Percentiles rank a stretch among this genome's conserved stretches.
phyloP scores from a whole-genome alignment of 129 eudicot species.

The Ambrosia artemisiifolia region DNA sequence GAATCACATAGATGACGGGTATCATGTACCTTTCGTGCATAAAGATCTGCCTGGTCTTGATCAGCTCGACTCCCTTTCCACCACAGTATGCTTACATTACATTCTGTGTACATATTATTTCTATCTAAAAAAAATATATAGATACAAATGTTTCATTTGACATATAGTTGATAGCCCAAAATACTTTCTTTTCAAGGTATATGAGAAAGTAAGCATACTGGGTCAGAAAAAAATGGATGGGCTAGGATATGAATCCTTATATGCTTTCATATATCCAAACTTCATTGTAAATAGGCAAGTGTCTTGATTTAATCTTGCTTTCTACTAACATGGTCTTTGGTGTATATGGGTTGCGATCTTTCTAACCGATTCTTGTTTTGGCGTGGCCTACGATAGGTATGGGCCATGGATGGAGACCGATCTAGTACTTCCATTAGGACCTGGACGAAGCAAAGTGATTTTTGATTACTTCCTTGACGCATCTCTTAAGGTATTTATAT shows the following conservation, averaged over 20 bases:
- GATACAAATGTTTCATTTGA: not conserved
- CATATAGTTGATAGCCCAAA: not conserved
- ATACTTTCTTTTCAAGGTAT: conserved; percentile 33
- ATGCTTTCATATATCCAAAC: conserved; percentile 91
- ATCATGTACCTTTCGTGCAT: conserved; percentile 92
- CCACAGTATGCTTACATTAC: conserved; percentile 45
- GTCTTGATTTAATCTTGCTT: not conserved
- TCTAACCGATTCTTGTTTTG: not conserved
- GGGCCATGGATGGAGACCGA: conserved; percentile 99
- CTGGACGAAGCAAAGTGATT: conserved; percentile 74
- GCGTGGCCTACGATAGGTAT: conserved; percentile 36
- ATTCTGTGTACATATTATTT: not conserved
- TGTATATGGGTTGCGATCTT: not conserved
- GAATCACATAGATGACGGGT: conserved; percentile 90
- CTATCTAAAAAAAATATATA: not conserved
- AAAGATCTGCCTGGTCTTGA: conserved; percentile 87
- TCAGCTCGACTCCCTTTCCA: conserved; percentile 67
- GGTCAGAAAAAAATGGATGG: conserved; percentile 46
- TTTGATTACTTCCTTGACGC: conserved; percentile 87
- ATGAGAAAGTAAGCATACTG: conserved; percentile 87
- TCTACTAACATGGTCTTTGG: not conserved
- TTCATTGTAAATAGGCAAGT: conserved; percentile 90
- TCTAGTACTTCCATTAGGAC: conserved; percentile 79
- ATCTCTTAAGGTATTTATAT: conserved; percentile 52
- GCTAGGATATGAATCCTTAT: conserved; percentile 72